These are phyloP conservation scores for Kodamaea fukazawae DNA, from an alignment of 805 yeast genomes.

Conservation along the genomic window DNA sequence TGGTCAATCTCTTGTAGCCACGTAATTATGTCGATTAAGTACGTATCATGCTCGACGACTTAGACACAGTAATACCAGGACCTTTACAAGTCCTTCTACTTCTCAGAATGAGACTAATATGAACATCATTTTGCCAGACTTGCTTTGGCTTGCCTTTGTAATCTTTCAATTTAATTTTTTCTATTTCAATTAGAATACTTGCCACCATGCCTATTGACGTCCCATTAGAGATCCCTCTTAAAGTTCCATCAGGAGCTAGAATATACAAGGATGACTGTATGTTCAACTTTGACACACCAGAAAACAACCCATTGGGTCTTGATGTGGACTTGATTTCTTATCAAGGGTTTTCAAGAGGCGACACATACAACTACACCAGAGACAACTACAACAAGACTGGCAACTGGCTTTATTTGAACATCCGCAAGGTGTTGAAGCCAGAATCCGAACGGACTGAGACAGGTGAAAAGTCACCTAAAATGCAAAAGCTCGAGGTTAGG, in stretches of 20 bases:
- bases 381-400: conserved; percentile 52
- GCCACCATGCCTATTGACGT: conserved; percentile 8
- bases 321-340: conserved; percentile 75
- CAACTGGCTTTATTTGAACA: conserved; percentile 60
- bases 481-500: conserved; percentile 64
- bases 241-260: conserved; percentile 22
- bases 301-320: conserved; percentile 49
- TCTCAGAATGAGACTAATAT: too few species aligned
- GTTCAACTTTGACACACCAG: conserved; percentile 75
- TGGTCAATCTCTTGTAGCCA: too few species aligned
- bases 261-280: conserved; percentile 89
- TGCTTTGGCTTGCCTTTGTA: too few species aligned
- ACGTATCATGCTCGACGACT: too few species aligned
- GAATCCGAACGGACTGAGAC: conserved; percentile 23
- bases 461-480: conserved; percentile 39
- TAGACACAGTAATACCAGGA: too few species aligned
- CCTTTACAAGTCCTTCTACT: too few species aligned
- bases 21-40: too few species aligned
- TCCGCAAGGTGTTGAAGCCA: conserved; percentile 51
- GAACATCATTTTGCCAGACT: too few species aligned
- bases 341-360: conserved; percentile 59
- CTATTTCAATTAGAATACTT: too few species aligned
- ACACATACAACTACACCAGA: conserved; percentile 46
- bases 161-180: too few species aligned
- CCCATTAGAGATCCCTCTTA: conserved; percentile 17